These are phyloP conservation scores for Blastobotrys peoriensis DNA, from an alignment of 805 yeast species.

Conservation along the genomic window DNA sequence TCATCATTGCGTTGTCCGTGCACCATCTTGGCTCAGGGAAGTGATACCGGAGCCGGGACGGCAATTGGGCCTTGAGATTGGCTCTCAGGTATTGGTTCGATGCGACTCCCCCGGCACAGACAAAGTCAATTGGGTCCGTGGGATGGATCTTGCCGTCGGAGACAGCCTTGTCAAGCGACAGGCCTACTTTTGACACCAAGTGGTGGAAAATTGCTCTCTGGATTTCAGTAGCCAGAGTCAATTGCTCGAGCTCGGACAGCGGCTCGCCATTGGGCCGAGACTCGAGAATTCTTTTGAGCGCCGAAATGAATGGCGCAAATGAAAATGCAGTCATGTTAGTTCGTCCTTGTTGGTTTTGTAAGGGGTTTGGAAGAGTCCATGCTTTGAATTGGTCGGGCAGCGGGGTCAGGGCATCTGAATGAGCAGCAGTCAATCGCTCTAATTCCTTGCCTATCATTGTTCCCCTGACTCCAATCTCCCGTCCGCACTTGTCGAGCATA, in stretches of 20 bases:
- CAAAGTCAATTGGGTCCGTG: slow-evolving; percentile 33
- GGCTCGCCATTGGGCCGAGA: slow-evolving; percentile 14
- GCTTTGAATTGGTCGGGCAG: slow-evolving; percentile 16
- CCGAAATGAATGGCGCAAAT: slow-evolving; percentile 69
- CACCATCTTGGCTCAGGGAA: slow-evolving; percentile 72
- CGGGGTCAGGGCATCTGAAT: slow-evolving; percentile 27
- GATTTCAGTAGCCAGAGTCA: slow-evolving; percentile 26
- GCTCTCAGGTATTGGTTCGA: slow-evolving; percentile 44
- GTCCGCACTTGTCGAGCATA: slow-evolving; percentile 86
- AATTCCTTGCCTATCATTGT: slow-evolving; percentile 82
- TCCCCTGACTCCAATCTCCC: slow-evolving; percentile 74
- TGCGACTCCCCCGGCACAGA: slow-evolving; percentile 94
- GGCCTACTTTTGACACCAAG: slow-evolving; percentile 50
- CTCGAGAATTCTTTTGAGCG: slow-evolving; percentile 34
- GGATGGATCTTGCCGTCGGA: slow-evolving; percentile 15
- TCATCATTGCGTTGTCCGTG: slow-evolving; percentile 95
- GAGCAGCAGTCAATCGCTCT: slow-evolving; percentile 44
- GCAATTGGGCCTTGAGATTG: slow-evolving; percentile 23
- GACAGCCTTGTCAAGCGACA: slow-evolving; percentile 36
- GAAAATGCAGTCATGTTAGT: slow-evolving; percentile 51
- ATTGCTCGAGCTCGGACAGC: slow-evolving; percentile 10
- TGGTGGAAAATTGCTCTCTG: slow-evolving; percentile 71
- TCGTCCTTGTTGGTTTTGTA: slow-evolving; percentile 44
- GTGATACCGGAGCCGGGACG: slow-evolving; percentile 33
- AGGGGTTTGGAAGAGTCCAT: slow-evolving; percentile 40